Conservation (phyloP, 2,329 filamentous ascomycete genomes). For the Rasamsonia emersonii region DNA sequence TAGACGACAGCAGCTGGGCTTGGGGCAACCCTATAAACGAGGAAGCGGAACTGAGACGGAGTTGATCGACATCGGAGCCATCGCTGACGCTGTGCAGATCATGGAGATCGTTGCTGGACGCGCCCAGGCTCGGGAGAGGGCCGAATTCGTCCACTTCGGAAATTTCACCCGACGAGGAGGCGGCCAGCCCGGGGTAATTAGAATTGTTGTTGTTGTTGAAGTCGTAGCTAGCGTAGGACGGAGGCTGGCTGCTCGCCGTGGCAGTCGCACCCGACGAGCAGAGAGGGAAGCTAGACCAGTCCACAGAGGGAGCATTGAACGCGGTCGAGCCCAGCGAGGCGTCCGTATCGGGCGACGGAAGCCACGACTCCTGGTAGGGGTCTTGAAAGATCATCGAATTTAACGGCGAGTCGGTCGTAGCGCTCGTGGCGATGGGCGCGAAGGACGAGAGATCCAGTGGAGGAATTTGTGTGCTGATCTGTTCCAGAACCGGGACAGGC, state of each 20-base stretch:
- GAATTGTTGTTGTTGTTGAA: conserved; percentile 31
- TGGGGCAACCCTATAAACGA: conserved; percentile 35
- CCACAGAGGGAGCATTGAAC: conserved; percentile 34
- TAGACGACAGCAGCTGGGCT: conserved; percentile 31
- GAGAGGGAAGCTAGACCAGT: conserved; percentile 42
- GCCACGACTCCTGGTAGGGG: conserved; percentile 31
- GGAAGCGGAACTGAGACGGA: conserved; percentile 34
- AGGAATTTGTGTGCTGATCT: conserved; percentile 26
- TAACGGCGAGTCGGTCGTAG: conserved; percentile 24
- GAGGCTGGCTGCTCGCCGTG: conserved; percentile 35
- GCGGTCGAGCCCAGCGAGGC: conserved; percentile 28
- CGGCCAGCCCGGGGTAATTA: conserved; percentile 29
- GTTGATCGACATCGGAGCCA: conserved; percentile 31
- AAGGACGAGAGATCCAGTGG: conserved; percentile 32
- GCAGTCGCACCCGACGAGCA: conserved; percentile 29
- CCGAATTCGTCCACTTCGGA: conserved; percentile 41
- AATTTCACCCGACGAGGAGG: conserved; percentile 41
- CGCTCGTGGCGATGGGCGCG: conserved; percentile 24
- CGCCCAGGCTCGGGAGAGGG: conserved; percentile 22
- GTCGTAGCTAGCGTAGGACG: conserved; percentile 40
- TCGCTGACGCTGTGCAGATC: conserved; percentile 35
- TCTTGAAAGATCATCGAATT: conserved; percentile 29
- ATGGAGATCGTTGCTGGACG: conserved; percentile 23
- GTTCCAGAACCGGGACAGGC: conserved; percentile 19
- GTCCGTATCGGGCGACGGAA: conserved; percentile 37